Conservation (phyloP, 495 filamentous ascomycete genomes). For the Penicillium maclennaniae region DNA sequence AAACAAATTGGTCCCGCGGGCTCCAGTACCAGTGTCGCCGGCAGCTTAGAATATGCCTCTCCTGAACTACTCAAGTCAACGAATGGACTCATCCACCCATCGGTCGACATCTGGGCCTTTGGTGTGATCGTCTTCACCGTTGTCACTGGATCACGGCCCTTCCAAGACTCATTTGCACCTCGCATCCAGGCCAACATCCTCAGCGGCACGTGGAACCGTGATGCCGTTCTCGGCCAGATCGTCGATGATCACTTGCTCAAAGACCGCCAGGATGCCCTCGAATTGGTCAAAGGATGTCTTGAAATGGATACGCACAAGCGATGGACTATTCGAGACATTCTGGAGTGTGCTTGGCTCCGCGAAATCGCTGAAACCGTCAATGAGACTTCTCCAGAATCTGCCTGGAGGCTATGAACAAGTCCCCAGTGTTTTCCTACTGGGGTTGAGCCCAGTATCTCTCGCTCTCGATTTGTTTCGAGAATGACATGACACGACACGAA, state of each 20-base stretch:
- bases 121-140: slow-evolving; percentile 64
- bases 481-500: background rate
- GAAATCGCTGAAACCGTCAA: slow-evolving; percentile 27
- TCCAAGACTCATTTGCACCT: slow-evolving; percentile 57
- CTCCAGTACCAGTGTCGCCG: slow-evolving; percentile 55
- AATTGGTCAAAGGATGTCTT: slow-evolving; percentile 50
- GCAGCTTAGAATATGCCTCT: slow-evolving; percentile 64
- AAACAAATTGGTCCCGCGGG: slow-evolving; percentile 53
- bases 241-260: slow-evolving; percentile 16
- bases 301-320: slow-evolving; percentile 48
- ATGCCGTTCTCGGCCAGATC: slow-evolving; percentile 41
- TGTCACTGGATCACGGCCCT: slow-evolving; percentile 63
- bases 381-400: slow-evolving; percentile 27
- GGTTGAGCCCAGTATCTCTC: background rate
- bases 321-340: slow-evolving; percentile 51
- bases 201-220: slow-evolving; percentile 57
- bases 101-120: slow-evolving; percentile 70
- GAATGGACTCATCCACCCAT: slow-evolving; percentile 47
- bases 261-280: slow-evolving; percentile 43
- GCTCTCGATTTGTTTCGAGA: background rate
- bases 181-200: slow-evolving; percentile 59
- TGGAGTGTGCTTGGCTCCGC: slow-evolving; percentile 55
- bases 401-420: slow-evolving; percentile 35
- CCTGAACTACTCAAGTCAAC: slow-evolving; percentile 55
- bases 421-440: background rate